phyloP scores from a whole-genome alignment of 805 yeast genomes.

The Lipomyces spencermartinsiae region DNA sequence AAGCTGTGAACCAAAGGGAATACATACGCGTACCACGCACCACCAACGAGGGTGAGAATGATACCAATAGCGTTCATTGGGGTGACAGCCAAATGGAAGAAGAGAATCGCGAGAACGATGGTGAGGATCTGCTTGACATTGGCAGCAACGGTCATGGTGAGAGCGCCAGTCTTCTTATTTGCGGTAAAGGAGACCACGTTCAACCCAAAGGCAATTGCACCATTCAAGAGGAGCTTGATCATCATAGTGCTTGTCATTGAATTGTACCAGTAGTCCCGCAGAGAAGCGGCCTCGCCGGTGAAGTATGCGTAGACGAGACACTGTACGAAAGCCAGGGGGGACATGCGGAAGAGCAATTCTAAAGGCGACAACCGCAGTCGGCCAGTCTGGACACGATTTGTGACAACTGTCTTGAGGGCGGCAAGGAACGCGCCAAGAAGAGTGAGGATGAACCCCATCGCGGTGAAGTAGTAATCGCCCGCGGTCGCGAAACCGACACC shows the following conservation, averaged over 20 bases:
- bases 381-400: slow-evolving; percentile 43
- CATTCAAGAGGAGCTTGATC: slow-evolving; percentile 40
- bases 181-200: slow-evolving; percentile 44
- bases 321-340: slow-evolving; percentile 42
- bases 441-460: slow-evolving; percentile 42
- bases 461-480: slow-evolving; percentile 43
- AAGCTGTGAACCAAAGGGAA: not conserved
- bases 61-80: slow-evolving; percentile 42
- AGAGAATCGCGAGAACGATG: slow-evolving; percentile 42
- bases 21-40: slow-evolving; percentile 43
- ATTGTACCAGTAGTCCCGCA: slow-evolving; percentile 31
- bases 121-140: slow-evolving; percentile 44
- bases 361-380: slow-evolving; percentile 41
- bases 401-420: slow-evolving; percentile 43
- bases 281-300: slow-evolving; percentile 40
- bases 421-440: slow-evolving; percentile 43
- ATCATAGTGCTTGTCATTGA: slow-evolving; percentile 36
- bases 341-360: slow-evolving; percentile 43
- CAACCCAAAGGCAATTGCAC: slow-evolving; percentile 42
- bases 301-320: slow-evolving; percentile 41
- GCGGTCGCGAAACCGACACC: slow-evolving; percentile 44
- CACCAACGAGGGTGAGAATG: slow-evolving; percentile 41
- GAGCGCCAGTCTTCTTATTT: slow-evolving; percentile 44
- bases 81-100: slow-evolving; percentile 43
- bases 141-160: slow-evolving; percentile 45